Percentiles rank a stretch among this genome's conserved stretches.
Evolutionary conservation across 2,329 filamentous ascomycete genomes (phyloP).

Genomic region (Chaetomium sp.): DNA sequence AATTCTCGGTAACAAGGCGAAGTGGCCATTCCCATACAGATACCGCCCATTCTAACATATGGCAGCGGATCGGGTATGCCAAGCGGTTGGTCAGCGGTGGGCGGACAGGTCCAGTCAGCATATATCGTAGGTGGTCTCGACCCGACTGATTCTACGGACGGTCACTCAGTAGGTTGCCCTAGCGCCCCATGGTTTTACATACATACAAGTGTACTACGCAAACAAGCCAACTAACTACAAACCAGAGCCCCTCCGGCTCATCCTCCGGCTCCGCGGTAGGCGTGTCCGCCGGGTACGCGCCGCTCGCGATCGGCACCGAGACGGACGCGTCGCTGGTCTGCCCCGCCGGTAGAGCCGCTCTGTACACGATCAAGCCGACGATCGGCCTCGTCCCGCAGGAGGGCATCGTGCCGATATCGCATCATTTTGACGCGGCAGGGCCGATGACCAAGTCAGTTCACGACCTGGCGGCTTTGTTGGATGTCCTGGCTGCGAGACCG

Average conservation of each 20-base stretch:
- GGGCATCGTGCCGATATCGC: background rate
- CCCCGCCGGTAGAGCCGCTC: background rate
- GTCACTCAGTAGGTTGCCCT: background rate
- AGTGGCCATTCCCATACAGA: too few species aligned
- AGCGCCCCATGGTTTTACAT: background rate
- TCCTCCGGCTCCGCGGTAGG: conserved; percentile 6
- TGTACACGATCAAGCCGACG: conserved; percentile 1
- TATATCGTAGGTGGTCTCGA: background rate
- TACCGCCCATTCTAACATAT: background rate
- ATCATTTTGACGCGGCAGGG: conserved; percentile 1
- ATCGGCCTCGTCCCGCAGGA: background rate
- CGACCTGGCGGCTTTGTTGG: background rate
- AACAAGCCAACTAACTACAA: background rate
- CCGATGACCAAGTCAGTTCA: conserved; percentile 1
- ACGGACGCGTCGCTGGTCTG: conserved; percentile 3
- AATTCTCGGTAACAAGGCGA: conserved; percentile 4
- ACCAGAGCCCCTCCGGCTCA: conserved; percentile 1
- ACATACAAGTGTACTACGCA: too few species aligned
- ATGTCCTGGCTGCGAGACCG: background rate
- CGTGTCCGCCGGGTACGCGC: conserved; percentile 3
- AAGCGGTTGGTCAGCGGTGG: conserved; percentile 1
- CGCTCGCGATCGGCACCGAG: conserved; percentile 1
- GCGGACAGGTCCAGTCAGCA: conserved; percentile 6
- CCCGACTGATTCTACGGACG: background rate
- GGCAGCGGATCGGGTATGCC: conserved; percentile 3